Conservation (phyloP, 805 yeast genomes). For the Candida sanyiensis region DNA sequence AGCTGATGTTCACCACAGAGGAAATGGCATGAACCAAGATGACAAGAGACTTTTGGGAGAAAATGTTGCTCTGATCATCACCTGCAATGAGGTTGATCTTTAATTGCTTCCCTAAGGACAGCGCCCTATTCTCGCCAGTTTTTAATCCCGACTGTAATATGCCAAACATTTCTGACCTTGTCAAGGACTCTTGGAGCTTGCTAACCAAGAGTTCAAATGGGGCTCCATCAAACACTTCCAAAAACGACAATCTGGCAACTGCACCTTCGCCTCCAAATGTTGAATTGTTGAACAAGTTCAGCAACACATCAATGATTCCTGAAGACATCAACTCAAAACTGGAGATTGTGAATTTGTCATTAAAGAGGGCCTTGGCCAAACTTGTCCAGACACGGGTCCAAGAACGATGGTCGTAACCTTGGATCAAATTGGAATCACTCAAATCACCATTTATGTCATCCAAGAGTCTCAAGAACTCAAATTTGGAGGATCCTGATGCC, state of each 20-base stretch:
- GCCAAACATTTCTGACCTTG: conserved; percentile 69
- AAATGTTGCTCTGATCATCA: conserved; percentile 26
- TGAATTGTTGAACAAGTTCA: conserved; percentile 29
- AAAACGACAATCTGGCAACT: conserved; percentile 41
- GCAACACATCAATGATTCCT: conserved; percentile 48
- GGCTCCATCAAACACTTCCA: conserved; percentile 30
- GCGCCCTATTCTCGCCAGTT: conserved; percentile 39
- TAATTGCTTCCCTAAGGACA: conserved; percentile 67
- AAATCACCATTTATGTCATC: conserved; percentile 21
- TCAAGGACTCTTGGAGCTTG: conserved; percentile 66
- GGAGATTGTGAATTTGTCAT: conserved; percentile 38
- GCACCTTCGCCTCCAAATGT: conserved; percentile 26
- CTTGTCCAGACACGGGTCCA: conserved; percentile 34
- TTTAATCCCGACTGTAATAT: conserved; percentile 40
- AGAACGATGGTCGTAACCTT: conserved; percentile 21
- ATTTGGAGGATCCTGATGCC: conserved; percentile 20
- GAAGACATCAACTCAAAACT: conserved; percentile 73
- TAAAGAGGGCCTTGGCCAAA: conserved; percentile 32
- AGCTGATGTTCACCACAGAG: conserved; percentile 39
- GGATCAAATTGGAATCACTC: conserved; percentile 8
- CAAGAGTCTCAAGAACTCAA: conserved; percentile 27
- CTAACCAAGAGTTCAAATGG: conserved; percentile 43
- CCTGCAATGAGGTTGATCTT: conserved; percentile 47
- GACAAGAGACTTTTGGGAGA: conserved; percentile 25
- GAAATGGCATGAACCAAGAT: conserved; percentile 50